These are phyloP conservation scores for Pseudocercospora vitis DNA, from an alignment of 2,329 filamentous ascomycete genomes.

Conservation along the genomic window DNA sequence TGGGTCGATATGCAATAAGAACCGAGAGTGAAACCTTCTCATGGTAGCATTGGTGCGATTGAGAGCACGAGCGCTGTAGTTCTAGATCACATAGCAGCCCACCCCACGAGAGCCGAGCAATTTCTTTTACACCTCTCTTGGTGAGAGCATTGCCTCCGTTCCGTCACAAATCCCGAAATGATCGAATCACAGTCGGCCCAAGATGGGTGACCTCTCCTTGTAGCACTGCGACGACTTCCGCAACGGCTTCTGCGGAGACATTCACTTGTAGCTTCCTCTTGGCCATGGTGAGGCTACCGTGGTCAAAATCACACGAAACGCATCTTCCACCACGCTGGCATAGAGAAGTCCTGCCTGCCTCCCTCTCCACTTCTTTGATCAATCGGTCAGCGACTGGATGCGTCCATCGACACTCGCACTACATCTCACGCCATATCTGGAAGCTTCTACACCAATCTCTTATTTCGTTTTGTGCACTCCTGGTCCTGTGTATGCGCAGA, in stretches of 20 bases:
- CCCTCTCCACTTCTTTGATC: constrained; percentile 3
- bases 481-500: too few relatives aligned
- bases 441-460: too few relatives aligned
- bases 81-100: too few relatives aligned
- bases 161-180: background rate
- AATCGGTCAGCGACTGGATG: constrained; percentile 5
- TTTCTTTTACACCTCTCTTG: too few relatives aligned
- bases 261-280: constrained; percentile 3
- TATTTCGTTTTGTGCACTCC: too few relatives aligned
- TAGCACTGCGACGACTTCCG: constrained; percentile 3
- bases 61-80: too few relatives aligned
- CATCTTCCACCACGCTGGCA: constrained; percentile 7
- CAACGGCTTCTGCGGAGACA: constrained; percentile 5
- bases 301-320: constrained; percentile 8
- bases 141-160: background rate
- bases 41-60: too few relatives aligned
- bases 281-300: background rate
- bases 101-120: too few relatives aligned
- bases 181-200: background rate
- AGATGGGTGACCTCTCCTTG: constrained; percentile 4
- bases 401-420: background rate
- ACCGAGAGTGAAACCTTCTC: too few relatives aligned
- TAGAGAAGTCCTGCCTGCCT: constrained; percentile 8
- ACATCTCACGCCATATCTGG: background rate
- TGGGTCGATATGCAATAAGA: too few relatives aligned